Percentiles rank a stretch among this genome's conserved stretches.
Evolutionary conservation across 352 stramenopile species (phyloP).

Genomic region (Pythium folliculosum): DNA sequence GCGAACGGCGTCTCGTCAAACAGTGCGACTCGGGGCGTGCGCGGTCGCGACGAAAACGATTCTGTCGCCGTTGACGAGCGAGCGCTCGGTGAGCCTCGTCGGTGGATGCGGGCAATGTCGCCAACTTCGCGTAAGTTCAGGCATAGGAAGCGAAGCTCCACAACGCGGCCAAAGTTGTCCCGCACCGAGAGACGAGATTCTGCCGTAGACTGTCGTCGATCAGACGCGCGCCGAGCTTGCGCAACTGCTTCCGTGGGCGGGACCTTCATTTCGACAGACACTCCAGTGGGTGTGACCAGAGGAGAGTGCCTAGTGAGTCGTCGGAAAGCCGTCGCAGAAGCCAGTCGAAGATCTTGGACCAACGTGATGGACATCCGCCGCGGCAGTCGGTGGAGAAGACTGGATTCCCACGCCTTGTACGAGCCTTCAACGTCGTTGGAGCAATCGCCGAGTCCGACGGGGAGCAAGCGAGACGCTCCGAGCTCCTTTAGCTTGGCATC

Average conservation of each 20-base stretch:
- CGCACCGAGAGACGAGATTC: neutral
- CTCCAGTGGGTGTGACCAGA: neutral
- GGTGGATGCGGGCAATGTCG: neutral
- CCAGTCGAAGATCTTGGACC: neutral
- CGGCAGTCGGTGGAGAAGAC: constrained; percentile 32
- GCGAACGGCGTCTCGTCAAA: constrained; percentile 26
- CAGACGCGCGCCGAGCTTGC: neutral
- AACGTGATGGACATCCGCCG: neutral
- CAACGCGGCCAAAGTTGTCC: constrained; percentile 19
- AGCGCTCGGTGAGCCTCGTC: neutral
- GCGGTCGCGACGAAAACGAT: constrained; percentile 4
- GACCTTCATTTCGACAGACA: neutral
- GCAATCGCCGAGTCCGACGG: constrained; percentile 92
- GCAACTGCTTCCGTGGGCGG: neutral
- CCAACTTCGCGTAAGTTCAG: neutral
- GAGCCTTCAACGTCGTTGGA: constrained; percentile 74
- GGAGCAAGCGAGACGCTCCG: constrained; percentile 86
- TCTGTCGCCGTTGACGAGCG: neutral
- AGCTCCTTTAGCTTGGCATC: constrained; percentile 78
- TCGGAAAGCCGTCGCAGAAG: neutral
- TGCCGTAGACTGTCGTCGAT: neutral
- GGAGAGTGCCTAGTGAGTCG: neutral
- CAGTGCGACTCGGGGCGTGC: constrained; percentile 19
- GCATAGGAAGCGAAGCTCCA: constrained; percentile 18
- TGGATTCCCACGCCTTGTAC: constrained; percentile 85